Percentiles rank a stretch among this genome's conserved stretches.
phyloP scores from a whole-genome alignment of 257 asterid genomes.

The Solanum peruvianum region DNA sequence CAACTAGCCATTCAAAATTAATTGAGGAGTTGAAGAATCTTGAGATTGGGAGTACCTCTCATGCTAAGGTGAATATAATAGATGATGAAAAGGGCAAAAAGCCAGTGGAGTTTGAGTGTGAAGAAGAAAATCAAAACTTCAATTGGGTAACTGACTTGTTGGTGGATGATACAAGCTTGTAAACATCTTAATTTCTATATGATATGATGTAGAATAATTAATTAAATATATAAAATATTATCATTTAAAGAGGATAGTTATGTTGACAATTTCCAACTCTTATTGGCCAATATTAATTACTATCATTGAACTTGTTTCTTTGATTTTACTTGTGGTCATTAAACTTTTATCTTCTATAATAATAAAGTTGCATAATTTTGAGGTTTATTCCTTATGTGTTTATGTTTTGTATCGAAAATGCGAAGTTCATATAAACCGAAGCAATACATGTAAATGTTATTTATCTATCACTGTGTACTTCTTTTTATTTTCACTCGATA shows the following conservation, averaged over 20 bases:
- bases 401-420: background rate
- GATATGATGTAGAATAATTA: background rate
- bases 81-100: background rate
- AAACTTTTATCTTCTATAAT: too few relatives aligned
- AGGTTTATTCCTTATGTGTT: too few relatives aligned
- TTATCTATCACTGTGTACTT: background rate
- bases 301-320: background rate
- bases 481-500: background rate
- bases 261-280: background rate
- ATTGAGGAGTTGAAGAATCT: background rate
- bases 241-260: background rate
- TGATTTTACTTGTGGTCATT: background rate
- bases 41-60: background rate
- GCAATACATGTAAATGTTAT: background rate
- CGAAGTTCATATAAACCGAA: too few relatives aligned
- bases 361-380: too few relatives aligned
- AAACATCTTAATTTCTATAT: background rate
- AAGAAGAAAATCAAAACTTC: background rate
- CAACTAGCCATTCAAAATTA: background rate
- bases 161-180: background rate
- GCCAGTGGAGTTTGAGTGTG: background rate
- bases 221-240: background rate
- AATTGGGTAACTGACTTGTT: background rate
- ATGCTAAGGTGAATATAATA: background rate
- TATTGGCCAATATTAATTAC: background rate